Conservation (phyloP, 495 filamentous ascomycete species). For the Trichocladium antarcticum region DNA sequence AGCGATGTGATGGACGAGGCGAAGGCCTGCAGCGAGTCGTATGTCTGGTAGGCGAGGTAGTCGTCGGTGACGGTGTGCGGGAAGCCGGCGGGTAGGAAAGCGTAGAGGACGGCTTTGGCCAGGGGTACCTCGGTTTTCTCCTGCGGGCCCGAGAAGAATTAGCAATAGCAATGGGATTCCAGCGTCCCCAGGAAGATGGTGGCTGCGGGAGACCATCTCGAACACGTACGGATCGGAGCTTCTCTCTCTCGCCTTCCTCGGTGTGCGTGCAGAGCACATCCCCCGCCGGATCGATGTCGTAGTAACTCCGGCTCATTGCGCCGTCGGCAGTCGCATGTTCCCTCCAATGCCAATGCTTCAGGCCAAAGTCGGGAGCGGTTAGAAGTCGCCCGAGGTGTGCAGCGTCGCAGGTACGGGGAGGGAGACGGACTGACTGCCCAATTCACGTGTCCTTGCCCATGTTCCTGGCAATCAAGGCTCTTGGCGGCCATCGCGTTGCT, state of each 20-base stretch:
- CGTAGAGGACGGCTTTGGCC: conserved; percentile 41
- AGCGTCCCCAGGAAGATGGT: too few species aligned
- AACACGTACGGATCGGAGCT: conserved; percentile 13
- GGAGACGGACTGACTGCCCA: too few species aligned
- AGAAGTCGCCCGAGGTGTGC: too few species aligned
- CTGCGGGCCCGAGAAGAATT: too few species aligned
- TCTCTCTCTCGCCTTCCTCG: conserved; percentile 16
- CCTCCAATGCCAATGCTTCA: neutral
- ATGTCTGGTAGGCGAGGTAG: conserved; percentile 62
- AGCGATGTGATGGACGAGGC: conserved; percentile 86
- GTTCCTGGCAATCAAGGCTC: neutral
- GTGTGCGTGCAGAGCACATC: conserved; percentile 28
- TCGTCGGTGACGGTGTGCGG: conserved; percentile 83
- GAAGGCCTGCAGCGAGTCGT: conserved; percentile 90
- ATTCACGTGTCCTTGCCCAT: too few species aligned
- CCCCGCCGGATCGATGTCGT: conserved; percentile 32
- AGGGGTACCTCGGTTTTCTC: conserved; percentile 23
- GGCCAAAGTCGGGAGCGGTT: neutral
- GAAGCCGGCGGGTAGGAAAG: conserved; percentile 90
- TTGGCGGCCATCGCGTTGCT: neutral
- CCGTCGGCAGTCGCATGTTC: conserved; percentile 10
- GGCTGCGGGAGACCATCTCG: neutral
- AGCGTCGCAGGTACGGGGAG: too few species aligned
- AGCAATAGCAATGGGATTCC: too few species aligned
- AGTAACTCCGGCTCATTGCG: conserved; percentile 24